Base-by-base conservation (phyloP, 2,329 filamentous ascomycete species). In the Verticillium nubilum region DNA sequence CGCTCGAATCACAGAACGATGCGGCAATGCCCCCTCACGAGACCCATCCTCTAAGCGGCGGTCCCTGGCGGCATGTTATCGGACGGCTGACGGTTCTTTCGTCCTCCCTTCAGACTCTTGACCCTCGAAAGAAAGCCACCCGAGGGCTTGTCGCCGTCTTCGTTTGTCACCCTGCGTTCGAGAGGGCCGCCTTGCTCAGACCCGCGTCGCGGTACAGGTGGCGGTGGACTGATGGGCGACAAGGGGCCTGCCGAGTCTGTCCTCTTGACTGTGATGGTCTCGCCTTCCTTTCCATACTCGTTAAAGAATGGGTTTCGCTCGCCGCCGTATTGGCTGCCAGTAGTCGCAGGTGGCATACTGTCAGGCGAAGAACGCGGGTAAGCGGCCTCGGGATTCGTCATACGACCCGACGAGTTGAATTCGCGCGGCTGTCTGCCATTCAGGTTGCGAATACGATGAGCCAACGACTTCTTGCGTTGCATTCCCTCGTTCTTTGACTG, bases 391-490 rank as follows among this genome's bases (percentile, higher is more conserved):
- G 84, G 81, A 63, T 81, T 86, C 5, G 77, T 79, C 59, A 85
- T 73, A 54, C 89, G 82, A 47, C 85, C 83, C 27, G 81, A 79
- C n/a, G 85, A 78, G 26, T 78, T 76, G 60, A 81, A 83, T 26
- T 85, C 82, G 56, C 86, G 85, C 9, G 83, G 84, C n/a, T 83
- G 83, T 62, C 87, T 87, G 19, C 54, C 37, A 71, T 88, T 91
- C 68, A 96, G 92, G 64, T 91, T 89, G 47, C 92, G 89, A 71
- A 99, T 89, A 59, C 93, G 90, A 72, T 97, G 92, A 2, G 92
- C 95, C 61, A 99, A 80, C 28, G 93, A 97, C 79, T 97, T 97
- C 82, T 97, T 98, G 61, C 95, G 87, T 65, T 89, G 86, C 50
- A 99, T 75, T 5, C 89, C 89, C 6, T 77, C 76, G 25, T 81